phyloP scores from a whole-genome alignment of 164 flowering plant species.

The Berberis thunbergii region DNA sequence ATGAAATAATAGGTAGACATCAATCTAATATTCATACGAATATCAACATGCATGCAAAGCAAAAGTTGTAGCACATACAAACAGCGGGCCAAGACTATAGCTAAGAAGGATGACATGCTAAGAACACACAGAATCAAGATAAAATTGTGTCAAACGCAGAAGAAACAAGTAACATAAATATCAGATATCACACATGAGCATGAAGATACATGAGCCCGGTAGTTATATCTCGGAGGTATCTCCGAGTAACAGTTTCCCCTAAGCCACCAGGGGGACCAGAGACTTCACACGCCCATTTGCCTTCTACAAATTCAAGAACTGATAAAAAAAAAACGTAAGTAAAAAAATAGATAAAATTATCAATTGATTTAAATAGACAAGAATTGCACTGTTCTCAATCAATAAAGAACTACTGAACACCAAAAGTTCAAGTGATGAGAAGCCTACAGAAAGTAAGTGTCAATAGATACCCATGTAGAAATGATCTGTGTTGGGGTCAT shows the following conservation, averaged over 20 bases:
- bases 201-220: conserved; percentile 94
- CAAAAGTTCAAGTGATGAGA: too few relatives aligned
- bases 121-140: too few relatives aligned
- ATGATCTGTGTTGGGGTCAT: conserved; percentile 86
- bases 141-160: too few relatives aligned
- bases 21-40: too few relatives aligned
- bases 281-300: conserved; percentile 70
- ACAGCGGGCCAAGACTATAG: too few relatives aligned
- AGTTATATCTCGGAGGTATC: conserved; percentile 76
- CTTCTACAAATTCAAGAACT: conserved; percentile 97
- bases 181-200: conserved; percentile 52
- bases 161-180: not conserved
- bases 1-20: too few relatives aligned
- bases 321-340: conserved; percentile 5
- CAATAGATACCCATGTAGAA: conserved; percentile 88
- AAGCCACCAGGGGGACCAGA: conserved; percentile 53
- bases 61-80: too few relatives aligned
- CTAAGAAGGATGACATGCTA: too few relatives aligned
- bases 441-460: not conserved
- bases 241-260: conserved; percentile 57
- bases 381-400: too few relatives aligned
- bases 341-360: too few relatives aligned
- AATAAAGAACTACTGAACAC: too few relatives aligned
- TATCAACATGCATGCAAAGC: too few relatives aligned
- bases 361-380: not conserved